These are phyloP conservation scores for Sherardia arvensis DNA, from an alignment of 257 asterid species.

Conservation along the genomic window DNA sequence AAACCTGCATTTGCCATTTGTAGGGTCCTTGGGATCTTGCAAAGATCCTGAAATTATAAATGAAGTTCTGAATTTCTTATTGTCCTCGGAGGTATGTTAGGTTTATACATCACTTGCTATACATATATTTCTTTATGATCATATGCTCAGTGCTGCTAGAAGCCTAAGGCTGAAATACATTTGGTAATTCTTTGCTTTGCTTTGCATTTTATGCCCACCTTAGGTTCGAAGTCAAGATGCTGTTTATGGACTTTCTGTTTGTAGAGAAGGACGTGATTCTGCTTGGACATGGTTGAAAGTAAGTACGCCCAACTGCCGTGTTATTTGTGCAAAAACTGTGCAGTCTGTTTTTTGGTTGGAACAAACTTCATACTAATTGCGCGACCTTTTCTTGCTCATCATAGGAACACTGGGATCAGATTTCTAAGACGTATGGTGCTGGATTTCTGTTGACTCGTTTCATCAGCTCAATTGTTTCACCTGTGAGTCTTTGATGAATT, in stretches of 20 bases:
- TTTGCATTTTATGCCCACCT: slow-evolving; percentile 2
- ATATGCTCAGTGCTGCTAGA: background rate
- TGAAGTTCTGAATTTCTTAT: slow-evolving; percentile 68
- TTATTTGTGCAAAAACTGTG: too few species aligned
- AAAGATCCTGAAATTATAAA: slow-evolving; percentile 61
- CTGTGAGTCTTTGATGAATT: slow-evolving; percentile 35
- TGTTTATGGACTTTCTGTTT: slow-evolving; percentile 59
- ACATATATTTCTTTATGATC: background rate
- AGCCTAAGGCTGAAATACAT: slow-evolving; percentile 5
- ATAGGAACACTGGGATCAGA: slow-evolving; percentile 82
- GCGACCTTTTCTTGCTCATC: background rate
- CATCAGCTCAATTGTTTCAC: slow-evolving; percentile 62
- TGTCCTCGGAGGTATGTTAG: slow-evolving; percentile 58
- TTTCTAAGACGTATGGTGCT: slow-evolving; percentile 64
- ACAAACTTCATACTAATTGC: background rate
- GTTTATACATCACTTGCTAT: slow-evolving; percentile 4
- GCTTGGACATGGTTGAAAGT: slow-evolving; percentile 90
- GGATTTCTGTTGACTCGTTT: slow-evolving; percentile 76
- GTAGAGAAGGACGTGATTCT: slow-evolving; percentile 66
- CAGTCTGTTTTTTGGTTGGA: background rate
- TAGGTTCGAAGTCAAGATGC: slow-evolving; percentile 96
- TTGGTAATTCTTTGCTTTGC: background rate
- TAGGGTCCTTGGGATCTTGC: slow-evolving; percentile 66
- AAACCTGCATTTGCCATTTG: slow-evolving; percentile 16
- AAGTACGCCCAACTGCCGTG: slow-evolving; percentile 18